Conservation (phyloP, 1,284 basidiomycete genomes). For the Schizophyllum commune region DNA sequence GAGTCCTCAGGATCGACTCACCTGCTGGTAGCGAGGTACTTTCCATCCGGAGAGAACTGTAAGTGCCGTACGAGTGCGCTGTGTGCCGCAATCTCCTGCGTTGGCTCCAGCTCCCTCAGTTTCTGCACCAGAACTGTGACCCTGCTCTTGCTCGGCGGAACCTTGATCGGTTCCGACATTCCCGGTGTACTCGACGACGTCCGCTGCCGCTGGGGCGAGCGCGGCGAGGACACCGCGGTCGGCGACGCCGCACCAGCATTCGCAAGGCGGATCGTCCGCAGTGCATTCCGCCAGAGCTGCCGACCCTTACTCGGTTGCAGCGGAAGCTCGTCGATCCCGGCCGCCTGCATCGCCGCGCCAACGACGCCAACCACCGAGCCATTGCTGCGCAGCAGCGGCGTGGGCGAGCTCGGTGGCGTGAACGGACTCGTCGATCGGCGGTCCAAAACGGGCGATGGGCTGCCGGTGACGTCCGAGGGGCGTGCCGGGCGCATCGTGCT, state of each 20-base stretch:
- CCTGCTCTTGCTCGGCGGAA: conserved; percentile 24
- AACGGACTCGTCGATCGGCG: not conserved
- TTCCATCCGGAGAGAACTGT: conserved; percentile 67
- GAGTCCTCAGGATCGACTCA: conserved; percentile 19
- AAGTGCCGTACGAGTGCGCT: conserved; percentile 59
- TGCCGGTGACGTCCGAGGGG: not conserved
- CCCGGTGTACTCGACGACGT: conserved; percentile 35
- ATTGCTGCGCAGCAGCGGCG: not conserved
- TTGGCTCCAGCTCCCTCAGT: conserved; percentile 45
- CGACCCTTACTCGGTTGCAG: conserved; percentile 14
- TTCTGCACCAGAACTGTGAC: conserved; percentile 51
- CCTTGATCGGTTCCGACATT: conserved; percentile 21
- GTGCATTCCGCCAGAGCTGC: conserved; percentile 22
- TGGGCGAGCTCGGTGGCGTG: not conserved
- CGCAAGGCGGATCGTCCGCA: conserved; percentile 23
- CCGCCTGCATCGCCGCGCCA: not conserved
- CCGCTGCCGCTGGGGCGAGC: conserved; percentile 27
- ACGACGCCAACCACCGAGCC: not conserved
- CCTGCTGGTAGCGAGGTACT: conserved; percentile 66
- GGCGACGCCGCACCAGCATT: conserved; percentile 21
- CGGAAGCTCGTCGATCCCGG: conserved; percentile 1
- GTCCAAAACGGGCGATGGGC: not conserved
- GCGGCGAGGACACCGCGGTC: conserved; percentile 8
- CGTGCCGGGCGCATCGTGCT: not conserved
- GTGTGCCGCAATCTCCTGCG: conserved; percentile 58